Evolutionary conservation across 1,284 basidiomycete genomes (phyloP).

Genomic region (Garcileccinum viscosum): DNA sequence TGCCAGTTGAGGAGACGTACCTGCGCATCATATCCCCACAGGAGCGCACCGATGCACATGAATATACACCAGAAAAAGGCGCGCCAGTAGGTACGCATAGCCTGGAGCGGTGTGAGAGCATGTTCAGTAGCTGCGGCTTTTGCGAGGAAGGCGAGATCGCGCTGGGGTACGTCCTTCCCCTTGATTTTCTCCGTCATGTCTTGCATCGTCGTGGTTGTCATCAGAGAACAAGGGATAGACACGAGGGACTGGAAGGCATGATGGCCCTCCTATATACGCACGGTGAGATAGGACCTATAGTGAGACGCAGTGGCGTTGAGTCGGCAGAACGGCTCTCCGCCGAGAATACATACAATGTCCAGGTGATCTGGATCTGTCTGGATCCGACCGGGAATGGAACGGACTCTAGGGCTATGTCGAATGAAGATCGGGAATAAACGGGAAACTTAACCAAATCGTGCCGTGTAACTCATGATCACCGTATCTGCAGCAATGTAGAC

Average conservation of each 20-base stretch:
- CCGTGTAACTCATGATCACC: not conserved
- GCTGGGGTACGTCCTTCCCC: slow-evolving; percentile 12
- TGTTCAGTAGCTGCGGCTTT: slow-evolving; percentile 30
- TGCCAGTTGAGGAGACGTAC: slow-evolving; percentile 12
- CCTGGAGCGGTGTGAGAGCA: slow-evolving; percentile 27
- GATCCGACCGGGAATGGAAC: not conserved
- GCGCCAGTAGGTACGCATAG: slow-evolving; percentile 34
- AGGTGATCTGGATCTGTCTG: not conserved
- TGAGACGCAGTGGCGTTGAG: not conserved
- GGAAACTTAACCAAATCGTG: too few species aligned
- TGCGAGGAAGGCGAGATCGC: slow-evolving; percentile 28
- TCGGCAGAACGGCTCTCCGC: not conserved
- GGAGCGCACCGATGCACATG: slow-evolving; percentile 32
- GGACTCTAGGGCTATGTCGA: not conserved
- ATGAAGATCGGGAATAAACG: not conserved
- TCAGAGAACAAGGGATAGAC: not conserved
- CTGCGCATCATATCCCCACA: slow-evolving; percentile 38
- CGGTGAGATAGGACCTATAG: not conserved
- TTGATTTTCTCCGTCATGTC: slow-evolving; percentile 17
- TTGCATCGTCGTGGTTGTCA: slow-evolving; percentile 5
- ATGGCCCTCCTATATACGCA: slow-evolving; percentile 1
- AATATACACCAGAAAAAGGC: slow-evolving; percentile 36
- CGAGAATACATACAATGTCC: not conserved
- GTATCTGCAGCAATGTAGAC: not conserved
- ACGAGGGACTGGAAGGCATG: not conserved